These are phyloP conservation scores for Pinus albicaulis DNA, from an alignment of 75 land plant species.

Conservation along the genomic window DNA sequence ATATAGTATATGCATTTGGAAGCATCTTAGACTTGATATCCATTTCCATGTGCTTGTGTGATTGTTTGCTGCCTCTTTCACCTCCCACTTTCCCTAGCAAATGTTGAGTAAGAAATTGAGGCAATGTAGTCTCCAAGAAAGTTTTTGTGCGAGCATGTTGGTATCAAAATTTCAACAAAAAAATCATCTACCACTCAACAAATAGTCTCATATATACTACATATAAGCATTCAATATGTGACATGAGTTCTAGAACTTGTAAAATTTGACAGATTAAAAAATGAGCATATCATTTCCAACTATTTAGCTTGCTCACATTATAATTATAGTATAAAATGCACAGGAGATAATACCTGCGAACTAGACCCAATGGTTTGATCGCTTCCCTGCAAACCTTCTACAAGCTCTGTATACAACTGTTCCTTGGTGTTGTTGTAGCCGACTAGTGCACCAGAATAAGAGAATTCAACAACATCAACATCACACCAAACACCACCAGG, in stretches of 20 bases:
- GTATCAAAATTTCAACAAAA: no score
- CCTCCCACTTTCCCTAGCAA: not conserved
- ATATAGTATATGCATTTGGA: not conserved
- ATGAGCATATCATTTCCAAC: no score
- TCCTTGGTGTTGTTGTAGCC: conserved; percentile 78
- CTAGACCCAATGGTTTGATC: conserved; percentile 89
- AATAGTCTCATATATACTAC: not conserved
- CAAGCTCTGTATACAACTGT: conserved; percentile 78
- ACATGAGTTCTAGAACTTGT: not conserved
- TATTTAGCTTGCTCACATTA: not conserved
- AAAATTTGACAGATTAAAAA: no score
- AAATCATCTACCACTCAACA: not conserved
- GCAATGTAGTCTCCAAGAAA: no score
- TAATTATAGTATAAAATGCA: not conserved
- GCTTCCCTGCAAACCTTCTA: conserved; percentile 87
- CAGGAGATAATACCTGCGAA: conserved; percentile 69
- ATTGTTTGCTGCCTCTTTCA: not conserved
- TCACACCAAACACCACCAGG: conserved; percentile 99
- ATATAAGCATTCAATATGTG: not conserved
- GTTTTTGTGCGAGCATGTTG: no score
- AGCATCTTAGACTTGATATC: not conserved
- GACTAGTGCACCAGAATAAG: conserved; percentile 87
- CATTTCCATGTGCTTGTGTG: not conserved
- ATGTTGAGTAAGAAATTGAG: not conserved
- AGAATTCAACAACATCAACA: conserved; percentile 95